A percentile compares a stretch with the other conserved stretches of the same genome.
Evolutionary conservation across 2,329 filamentous ascomycete genomes (phyloP).

Genomic region (Hypomyces rosellus): DNA sequence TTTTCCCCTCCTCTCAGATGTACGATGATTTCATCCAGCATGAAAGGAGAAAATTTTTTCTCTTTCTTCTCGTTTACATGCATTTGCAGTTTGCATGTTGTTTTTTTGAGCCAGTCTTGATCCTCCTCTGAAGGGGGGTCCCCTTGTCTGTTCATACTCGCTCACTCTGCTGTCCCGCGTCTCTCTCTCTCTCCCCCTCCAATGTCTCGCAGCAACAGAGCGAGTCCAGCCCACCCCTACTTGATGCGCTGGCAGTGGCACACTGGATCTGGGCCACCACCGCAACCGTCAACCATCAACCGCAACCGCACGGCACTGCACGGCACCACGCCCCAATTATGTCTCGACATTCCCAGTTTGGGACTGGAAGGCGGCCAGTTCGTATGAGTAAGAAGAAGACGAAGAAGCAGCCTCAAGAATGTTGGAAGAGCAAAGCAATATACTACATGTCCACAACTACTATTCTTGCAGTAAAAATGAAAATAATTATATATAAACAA

Average conservation of each 20-base stretch:
- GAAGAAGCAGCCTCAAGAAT: neutral
- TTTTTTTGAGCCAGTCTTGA: too few species aligned
- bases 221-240: conserved; percentile 11
- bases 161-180: too few species aligned
- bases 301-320: neutral
- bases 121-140: too few species aligned
- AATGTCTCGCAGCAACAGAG: neutral
- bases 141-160: too few species aligned
- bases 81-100: too few species aligned
- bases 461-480: too few species aligned
- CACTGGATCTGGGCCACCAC: neutral
- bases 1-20: neutral
- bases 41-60: neutral
- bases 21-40: neutral
- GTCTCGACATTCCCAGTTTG: too few species aligned
- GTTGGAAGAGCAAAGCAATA: too few species aligned
- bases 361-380: neutral
- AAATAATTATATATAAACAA: neutral
- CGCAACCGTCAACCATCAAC: neutral
- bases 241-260: conserved; percentile 14
- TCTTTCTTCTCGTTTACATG: neutral
- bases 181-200: neutral
- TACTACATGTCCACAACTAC: too few species aligned
- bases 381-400: neutral
- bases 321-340: neutral